These are phyloP conservation scores for Annulohypoxylon moriforme DNA, from an alignment of 495 filamentous ascomycete species.

Conservation along the genomic window DNA sequence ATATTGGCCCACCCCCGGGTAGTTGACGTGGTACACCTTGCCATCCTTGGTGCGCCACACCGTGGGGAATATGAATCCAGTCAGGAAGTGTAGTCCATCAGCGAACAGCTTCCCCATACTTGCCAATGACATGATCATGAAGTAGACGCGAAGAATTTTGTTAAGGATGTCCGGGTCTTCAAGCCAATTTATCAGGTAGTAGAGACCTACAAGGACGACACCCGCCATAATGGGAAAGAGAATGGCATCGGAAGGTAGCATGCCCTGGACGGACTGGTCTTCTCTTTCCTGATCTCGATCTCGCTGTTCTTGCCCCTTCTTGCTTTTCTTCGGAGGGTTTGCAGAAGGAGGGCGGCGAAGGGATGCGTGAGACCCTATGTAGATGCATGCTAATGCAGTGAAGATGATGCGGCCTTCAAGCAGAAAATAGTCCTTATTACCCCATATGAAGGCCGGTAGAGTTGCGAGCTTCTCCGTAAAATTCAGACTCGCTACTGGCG, in stretches of 20 bases:
- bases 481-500: constrained; percentile 21
- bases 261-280: constrained; percentile 76
- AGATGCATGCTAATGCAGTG: constrained; percentile 57
- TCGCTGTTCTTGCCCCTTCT: constrained; percentile 61
- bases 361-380: constrained; percentile 59
- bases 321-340: constrained; percentile 64
- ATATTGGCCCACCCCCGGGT: constrained; percentile 43
- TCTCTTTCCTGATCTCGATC: constrained; percentile 65
- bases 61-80: constrained; percentile 78
- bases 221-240: constrained; percentile 88
- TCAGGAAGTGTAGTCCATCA: constrained; percentile 71
- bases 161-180: constrained; percentile 85
- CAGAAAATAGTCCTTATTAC: constrained; percentile 65
- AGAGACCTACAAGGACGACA: constrained; percentile 76
- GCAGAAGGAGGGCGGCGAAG: constrained; percentile 83
- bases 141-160: constrained; percentile 85
- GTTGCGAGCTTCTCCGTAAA: constrained; percentile 37
- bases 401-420: constrained; percentile 55
- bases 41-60: constrained; percentile 62
- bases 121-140: constrained; percentile 80
- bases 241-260: constrained; percentile 84
- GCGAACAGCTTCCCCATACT: constrained; percentile 75
- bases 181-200: constrained; percentile 90
- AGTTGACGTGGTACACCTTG: constrained; percentile 60
- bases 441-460: constrained; percentile 57